These are phyloP conservation scores for Boletus subcaerulescens DNA, from an alignment of 768 basidiomycete genomes.

Conservation along the genomic window DNA sequence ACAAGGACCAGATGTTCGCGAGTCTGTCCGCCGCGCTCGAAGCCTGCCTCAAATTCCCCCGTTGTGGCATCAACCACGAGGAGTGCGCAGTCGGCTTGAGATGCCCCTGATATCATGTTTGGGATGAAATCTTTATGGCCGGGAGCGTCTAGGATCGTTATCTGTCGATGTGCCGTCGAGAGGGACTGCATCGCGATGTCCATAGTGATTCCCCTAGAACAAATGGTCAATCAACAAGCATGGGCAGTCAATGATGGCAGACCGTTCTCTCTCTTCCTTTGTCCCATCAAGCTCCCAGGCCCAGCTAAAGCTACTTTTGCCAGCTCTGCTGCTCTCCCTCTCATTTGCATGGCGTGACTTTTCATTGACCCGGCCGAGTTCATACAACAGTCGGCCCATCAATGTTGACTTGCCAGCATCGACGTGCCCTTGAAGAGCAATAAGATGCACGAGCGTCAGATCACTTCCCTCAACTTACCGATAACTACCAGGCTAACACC, in stretches of 20 bases:
- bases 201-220: conserved; percentile 90
- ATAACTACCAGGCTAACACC: conserved; percentile 87
- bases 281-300: conserved; percentile 97
- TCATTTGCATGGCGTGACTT: conserved; percentile 83
- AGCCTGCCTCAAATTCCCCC: conserved; percentile 96
- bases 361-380: conserved; percentile 84
- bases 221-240: conserved; percentile 6
- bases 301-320: conserved; percentile 96
- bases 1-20: conserved; percentile 91
- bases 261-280: conserved; percentile 91
- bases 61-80: conserved; percentile 87
- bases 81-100: conserved; percentile 93
- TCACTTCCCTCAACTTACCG: conserved; percentile 46
- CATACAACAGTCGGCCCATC: conserved; percentile 93
- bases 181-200: conserved; percentile 87
- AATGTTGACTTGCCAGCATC: conserved; percentile 98
- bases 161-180: conserved; percentile 66
- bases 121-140: conserved; percentile 98
- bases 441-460: conserved; percentile 8
- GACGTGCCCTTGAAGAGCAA: conserved; percentile 72
- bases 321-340: conserved; percentile 81
- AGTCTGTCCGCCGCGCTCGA: conserved; percentile 92
- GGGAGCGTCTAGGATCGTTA: conserved; percentile 96
- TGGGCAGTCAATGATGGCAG: conserved; percentile 13
- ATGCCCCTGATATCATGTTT: conserved; percentile 98